phyloP scores from a whole-genome alignment of 441 rosid genomes.

The Brassica hybrid region DNA sequence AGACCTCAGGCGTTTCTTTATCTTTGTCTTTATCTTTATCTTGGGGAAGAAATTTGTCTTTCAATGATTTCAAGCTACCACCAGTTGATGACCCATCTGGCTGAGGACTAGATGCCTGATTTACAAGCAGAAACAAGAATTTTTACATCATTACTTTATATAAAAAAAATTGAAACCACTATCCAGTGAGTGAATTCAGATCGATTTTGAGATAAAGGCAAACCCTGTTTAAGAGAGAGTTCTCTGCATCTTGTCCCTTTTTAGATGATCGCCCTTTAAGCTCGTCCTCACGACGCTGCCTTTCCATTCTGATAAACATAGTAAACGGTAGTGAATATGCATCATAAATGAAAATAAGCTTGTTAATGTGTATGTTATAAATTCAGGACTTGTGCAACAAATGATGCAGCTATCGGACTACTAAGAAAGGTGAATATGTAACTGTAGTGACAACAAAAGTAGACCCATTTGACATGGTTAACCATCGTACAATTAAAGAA shows the following conservation, averaged over 20 bases:
- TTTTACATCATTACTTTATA: conserved; percentile 6
- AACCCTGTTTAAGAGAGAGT: conserved; percentile 65
- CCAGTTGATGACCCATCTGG: conserved; percentile 64
- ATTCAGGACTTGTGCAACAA: conserved; percentile 19
- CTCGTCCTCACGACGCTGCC: conserved; percentile 83
- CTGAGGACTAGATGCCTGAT: conserved; percentile 76
- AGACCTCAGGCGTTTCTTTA: conserved; percentile 60
- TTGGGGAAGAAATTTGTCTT: conserved; percentile 60
- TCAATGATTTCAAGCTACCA: conserved; percentile 66
- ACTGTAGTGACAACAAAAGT: conserved; percentile 9
- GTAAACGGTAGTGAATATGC: conserved; percentile 17
- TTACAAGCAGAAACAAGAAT: conserved; percentile 32
- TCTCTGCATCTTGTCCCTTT: conserved; percentile 73
- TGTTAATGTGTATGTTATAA: conserved; percentile 9
- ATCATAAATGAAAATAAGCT: conserved; percentile 23
- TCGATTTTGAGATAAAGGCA: conserved; percentile 27
- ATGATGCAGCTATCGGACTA: conserved; percentile 16
- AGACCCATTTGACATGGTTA: conserved; percentile 13
- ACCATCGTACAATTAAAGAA: conserved; percentile 3
- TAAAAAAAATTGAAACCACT: neutral
- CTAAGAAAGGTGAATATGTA: conserved; percentile 8
- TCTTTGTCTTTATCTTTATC: conserved; percentile 59
- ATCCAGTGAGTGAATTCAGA: conserved; percentile 21
- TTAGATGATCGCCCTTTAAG: conserved; percentile 65
- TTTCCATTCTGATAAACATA: conserved; percentile 62